Evolutionary conservation across 257 asterid species (phyloP), one percentile per base, ranked within the genome.

Genomic region (Buddleja alternifolia): DNA sequence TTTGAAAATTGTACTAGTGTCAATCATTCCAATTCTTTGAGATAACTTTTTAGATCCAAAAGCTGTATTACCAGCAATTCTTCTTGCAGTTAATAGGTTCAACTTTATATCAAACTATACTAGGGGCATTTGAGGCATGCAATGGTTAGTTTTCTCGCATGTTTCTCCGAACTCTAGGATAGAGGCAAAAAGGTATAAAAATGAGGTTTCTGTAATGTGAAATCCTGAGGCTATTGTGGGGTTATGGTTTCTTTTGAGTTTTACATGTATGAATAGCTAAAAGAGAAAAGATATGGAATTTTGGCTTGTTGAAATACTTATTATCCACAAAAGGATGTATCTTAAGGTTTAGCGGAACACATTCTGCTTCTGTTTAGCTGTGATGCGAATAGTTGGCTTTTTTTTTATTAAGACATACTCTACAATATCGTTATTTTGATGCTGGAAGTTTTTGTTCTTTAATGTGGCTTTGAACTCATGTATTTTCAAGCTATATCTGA

Each of bases 401-500:
- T 42, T 17, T 68, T 25, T 47, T 10, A 1, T 51, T 51, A 41
- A 7, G 24, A 62, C 37, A 52, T 14, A 63, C 7, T 46, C 19
- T 45, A 34, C 7, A 36, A 69, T 40, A 63, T 41, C 42, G 41
- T 63, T 34, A 16, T 70, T n/a, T n/a, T n/a, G n/a, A 20, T 70
- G 54, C 15, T 2, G 11, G 45, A 42, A 24, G 55, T 34, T 53
- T 29, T 63, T 20, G 39, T 62, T 57, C 61, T 23, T 34, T 39
- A 47, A 32, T 14, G 42, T 37, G 60, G 56, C 37, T 80, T 70
- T 11, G 9, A 32, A 3, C 8, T 8, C 32, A 32, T 59, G 68
- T 60, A 46, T 60, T 41, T 11, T 12, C 47, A 41, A 59, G 70
- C 77, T 52, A 57, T 60, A 45, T 67, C 60, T 68, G 63, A 74